Evolutionary conservation across 2,329 filamentous ascomycete species (phyloP).

Genomic region (Xylaria sp.): DNA sequence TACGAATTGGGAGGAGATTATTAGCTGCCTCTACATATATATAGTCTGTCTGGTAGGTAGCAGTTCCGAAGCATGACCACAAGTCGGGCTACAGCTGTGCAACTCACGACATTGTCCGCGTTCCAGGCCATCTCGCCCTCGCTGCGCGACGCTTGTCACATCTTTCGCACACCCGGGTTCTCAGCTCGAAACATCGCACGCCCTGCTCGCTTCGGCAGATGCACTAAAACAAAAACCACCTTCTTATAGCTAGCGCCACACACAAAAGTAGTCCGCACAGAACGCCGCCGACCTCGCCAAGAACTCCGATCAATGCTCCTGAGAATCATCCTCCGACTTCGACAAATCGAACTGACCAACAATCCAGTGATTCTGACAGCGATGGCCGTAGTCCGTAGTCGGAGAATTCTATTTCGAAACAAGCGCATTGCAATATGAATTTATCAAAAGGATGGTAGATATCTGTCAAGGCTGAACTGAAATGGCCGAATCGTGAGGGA

Average conservation of each 20-base stretch:
- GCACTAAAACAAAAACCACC: slow-evolving; percentile 41
- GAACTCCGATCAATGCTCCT: slow-evolving; percentile 39
- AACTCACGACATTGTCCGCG: slow-evolving; percentile 11
- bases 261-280: slow-evolving; percentile 33
- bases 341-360: slow-evolving; percentile 14
- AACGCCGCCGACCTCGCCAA: slow-evolving; percentile 38
- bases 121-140: slow-evolving; percentile 18
- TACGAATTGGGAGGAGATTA: slow-evolving; percentile 21
- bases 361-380: neutral
- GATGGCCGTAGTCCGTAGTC: slow-evolving; percentile 15
- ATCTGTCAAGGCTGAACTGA: slow-evolving; percentile 16
- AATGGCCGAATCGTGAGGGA: slow-evolving; percentile 25
- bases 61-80: slow-evolving; percentile 16
- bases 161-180: slow-evolving; percentile 16
- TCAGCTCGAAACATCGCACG: slow-evolving; percentile 15
- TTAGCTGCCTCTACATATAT: slow-evolving; percentile 35
- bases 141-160: slow-evolving; percentile 10
- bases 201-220: slow-evolving; percentile 12
- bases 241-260: slow-evolving; percentile 49
- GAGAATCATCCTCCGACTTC: slow-evolving; percentile 22
- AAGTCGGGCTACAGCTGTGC: slow-evolving; percentile 6
- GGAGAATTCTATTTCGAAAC: slow-evolving; percentile 35
- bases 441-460: slow-evolving; percentile 27
- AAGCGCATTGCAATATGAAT: slow-evolving; percentile 12
- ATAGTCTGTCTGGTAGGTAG: slow-evolving; percentile 32